Evolutionary conservation across 352 stramenopile species (phyloP).

Genomic region (Globisporangium solare): DNA sequence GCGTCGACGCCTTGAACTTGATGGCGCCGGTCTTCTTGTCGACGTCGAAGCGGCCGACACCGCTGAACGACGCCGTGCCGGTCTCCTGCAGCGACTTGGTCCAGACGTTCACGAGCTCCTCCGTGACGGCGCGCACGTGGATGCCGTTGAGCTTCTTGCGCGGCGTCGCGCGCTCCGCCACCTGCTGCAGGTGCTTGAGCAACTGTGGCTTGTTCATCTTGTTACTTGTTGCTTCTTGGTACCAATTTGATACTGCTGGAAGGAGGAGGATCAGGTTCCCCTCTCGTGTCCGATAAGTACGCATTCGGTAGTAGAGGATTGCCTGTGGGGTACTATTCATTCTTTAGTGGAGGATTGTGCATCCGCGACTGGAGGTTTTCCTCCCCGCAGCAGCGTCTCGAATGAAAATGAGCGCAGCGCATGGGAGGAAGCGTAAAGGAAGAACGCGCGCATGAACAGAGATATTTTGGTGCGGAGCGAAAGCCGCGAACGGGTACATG

Average conservation of each 20-base stretch:
- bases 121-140: slow-evolving; percentile 37
- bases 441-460: no score
- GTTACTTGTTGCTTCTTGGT: no score
- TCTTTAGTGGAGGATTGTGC: no score
- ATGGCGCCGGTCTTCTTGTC: slow-evolving; percentile 40
- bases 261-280: neutral
- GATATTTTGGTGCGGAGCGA: no score
- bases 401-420: no score
- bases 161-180: slow-evolving; percentile 25
- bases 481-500: no score
- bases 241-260: neutral
- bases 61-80: slow-evolving; percentile 29
- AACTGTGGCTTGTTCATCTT: slow-evolving; percentile 41
- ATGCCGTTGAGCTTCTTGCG: slow-evolving; percentile 37
- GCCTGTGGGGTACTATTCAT: no score
- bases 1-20: slow-evolving; percentile 40
- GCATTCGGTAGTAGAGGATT: neutral
- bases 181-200: slow-evolving; percentile 42
- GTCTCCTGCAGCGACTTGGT: slow-evolving; percentile 40
- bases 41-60: slow-evolving; percentile 40
- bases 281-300: neutral
- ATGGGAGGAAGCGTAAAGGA: no score
- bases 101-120: slow-evolving; percentile 37
- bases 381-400: no score
- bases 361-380: no score